Evolutionary conservation across 441 rosid genomes (phyloP).

Genomic region (Bruguiera hainesii): DNA sequence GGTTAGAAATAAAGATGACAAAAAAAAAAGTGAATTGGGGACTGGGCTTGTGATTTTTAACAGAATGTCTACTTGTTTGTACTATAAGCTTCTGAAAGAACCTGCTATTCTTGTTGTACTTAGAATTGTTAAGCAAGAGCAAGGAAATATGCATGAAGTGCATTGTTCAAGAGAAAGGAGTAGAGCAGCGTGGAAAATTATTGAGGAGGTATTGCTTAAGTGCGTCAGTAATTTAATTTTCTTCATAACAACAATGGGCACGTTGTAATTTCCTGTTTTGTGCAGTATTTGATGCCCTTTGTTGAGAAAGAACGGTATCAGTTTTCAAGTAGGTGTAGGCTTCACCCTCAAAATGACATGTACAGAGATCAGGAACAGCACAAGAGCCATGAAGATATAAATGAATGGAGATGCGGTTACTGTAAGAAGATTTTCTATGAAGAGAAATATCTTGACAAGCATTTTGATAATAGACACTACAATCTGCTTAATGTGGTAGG

Average conservation of each 20-base stretch:
- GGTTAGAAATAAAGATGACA: not conserved
- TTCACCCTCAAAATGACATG: constrained; percentile 76
- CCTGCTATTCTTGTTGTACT: constrained; percentile 10
- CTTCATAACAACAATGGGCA: too few relatives aligned
- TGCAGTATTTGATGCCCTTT: constrained; percentile 89
- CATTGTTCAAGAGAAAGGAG: constrained; percentile 98
- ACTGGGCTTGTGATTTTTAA: not conserved
- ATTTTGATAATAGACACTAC: constrained; percentile 69
- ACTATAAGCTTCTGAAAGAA: not conserved
- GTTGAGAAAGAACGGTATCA: constrained; percentile 62
- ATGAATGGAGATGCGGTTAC: constrained; percentile 90
- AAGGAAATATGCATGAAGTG: constrained; percentile 47
- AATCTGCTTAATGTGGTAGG: constrained; percentile 72
- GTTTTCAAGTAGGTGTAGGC: constrained; percentile 64
- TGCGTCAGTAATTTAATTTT: not conserved
- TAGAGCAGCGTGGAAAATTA: constrained; percentile 76
- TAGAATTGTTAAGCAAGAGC: constrained; percentile 35
- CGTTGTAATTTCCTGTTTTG: not conserved
- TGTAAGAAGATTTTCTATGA: constrained; percentile 82
- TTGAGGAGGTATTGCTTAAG: constrained; percentile 58
- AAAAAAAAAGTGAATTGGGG: not conserved
- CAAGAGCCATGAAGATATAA: constrained; percentile 62
- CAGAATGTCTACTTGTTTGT: not conserved
- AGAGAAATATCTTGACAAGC: constrained; percentile 80
- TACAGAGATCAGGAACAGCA: constrained; percentile 88